Evolutionary conservation across 164 flowering plant genomes (phyloP).

Genomic region (Berberis vulgaris): DNA sequence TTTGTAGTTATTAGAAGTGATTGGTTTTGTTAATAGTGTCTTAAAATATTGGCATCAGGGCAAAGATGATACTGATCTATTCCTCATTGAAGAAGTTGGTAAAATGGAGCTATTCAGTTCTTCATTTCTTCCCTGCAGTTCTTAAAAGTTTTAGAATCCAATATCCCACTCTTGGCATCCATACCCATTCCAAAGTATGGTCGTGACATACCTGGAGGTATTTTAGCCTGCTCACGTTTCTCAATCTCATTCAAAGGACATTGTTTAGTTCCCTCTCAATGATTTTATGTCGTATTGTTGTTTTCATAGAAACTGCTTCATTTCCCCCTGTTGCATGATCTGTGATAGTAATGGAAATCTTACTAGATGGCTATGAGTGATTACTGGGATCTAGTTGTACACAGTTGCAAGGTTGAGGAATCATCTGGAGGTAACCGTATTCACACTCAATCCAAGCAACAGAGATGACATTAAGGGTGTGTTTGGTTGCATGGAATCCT

Average conservation of each 20-base stretch:
- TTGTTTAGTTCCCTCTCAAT: background rate
- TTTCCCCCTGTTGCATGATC: background rate
- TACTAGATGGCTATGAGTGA: too few relatives aligned
- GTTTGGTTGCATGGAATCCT: too few relatives aligned
- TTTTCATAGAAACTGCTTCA: background rate
- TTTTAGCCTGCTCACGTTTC: background rate
- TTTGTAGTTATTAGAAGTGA: background rate
- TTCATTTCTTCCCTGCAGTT: constrained; percentile 76
- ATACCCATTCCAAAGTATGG: constrained; percentile 69
- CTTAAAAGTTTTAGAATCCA: constrained; percentile 51
- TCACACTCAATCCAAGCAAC: constrained; percentile 41
- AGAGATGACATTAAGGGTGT: constrained; percentile 46
- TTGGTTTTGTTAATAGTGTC: background rate
- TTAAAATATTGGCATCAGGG: constrained; percentile 30
- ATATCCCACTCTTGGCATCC: constrained; percentile 70
- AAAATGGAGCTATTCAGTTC: constrained; percentile 88
- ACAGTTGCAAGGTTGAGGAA: constrained; percentile 74
- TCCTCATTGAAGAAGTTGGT: constrained; percentile 91
- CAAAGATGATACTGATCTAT: constrained; percentile 66
- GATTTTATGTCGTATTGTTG: background rate
- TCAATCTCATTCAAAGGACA: background rate
- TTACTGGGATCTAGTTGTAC: too few relatives aligned
- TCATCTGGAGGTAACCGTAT: constrained; percentile 57
- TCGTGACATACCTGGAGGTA: constrained; percentile 83
- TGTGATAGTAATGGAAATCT: too few relatives aligned